Percentiles rank a stretch among this genome's conserved stretches.
Evolutionary conservation across 1,284 basidiomycete species (phyloP).

Genomic region (Sporisorium exsertum): DNA sequence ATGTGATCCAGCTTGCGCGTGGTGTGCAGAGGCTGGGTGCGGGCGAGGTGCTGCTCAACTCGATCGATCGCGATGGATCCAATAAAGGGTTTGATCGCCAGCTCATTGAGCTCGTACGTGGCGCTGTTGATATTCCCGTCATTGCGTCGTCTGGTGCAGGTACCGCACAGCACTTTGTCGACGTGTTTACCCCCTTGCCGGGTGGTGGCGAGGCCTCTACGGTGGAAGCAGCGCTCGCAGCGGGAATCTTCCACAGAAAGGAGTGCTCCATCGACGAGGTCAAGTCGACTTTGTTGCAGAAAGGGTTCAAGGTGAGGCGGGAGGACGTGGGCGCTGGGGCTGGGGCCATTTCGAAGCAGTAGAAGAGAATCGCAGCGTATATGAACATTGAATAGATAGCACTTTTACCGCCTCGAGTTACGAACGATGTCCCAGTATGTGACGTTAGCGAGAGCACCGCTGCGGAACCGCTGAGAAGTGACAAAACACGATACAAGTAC

Average conservation of each 20-base stretch:
- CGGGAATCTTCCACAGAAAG: constrained; percentile 94
- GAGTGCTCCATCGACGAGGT: constrained; percentile 77
- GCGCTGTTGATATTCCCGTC: constrained; percentile 86
- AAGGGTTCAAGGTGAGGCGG: constrained; percentile 56
- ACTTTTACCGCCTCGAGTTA: too few species aligned
- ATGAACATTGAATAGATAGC: not conserved
- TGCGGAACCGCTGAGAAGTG: not conserved
- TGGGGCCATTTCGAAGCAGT: constrained; percentile 47
- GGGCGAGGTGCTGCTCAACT: constrained; percentile 94
- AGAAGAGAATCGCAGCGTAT: not conserved
- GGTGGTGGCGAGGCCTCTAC: constrained; percentile 51
- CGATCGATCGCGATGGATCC: constrained; percentile 95
- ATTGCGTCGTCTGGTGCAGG: constrained; percentile 94
- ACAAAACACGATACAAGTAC: constrained; percentile 14
- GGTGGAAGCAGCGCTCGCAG: constrained; percentile 93
- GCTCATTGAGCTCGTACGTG: constrained; percentile 79
- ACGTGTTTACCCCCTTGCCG: constrained; percentile 72
- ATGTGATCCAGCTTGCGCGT: constrained; percentile 88
- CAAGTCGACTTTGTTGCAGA: constrained; percentile 65
- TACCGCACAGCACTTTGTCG: constrained; percentile 81
- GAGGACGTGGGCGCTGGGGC: constrained; percentile 52
- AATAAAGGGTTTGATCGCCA: constrained; percentile 92
- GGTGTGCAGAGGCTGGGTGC: constrained; percentile 91
- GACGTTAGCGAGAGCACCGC: too few species aligned
- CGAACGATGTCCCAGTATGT: not conserved